phyloP scores from a whole-genome alignment of 2,329 filamentous ascomycete species.

The Volutella citrinella region DNA sequence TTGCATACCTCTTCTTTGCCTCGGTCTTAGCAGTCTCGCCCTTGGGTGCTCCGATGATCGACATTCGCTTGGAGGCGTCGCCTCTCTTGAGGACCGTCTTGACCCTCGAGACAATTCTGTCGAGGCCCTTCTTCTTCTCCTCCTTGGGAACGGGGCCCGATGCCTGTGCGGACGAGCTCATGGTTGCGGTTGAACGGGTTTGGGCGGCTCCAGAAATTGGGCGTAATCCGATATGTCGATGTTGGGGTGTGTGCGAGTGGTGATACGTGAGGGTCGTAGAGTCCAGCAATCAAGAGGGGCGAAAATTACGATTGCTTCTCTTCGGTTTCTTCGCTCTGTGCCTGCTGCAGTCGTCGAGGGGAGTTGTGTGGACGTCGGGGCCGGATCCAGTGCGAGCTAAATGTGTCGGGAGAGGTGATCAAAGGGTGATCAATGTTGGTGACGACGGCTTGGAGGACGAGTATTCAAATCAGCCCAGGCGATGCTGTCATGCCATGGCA shows the following conservation, averaged over 20 bases:
- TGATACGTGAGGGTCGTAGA: too few relatives aligned
- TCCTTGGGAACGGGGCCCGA: slow-evolving; percentile 32
- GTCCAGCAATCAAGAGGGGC: too few relatives aligned
- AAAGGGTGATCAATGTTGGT: too few relatives aligned
- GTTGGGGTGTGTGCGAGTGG: too few relatives aligned
- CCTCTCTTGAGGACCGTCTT: slow-evolving; percentile 49
- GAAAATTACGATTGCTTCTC: too few relatives aligned
- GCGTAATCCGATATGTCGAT: too few relatives aligned
- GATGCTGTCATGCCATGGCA: slow-evolving; percentile 5
- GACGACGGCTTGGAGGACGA: not conserved
- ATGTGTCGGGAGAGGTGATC: too few relatives aligned
- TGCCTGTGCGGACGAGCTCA: slow-evolving; percentile 42
- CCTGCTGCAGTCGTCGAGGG: too few relatives aligned
- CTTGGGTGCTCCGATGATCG: slow-evolving; percentile 19
- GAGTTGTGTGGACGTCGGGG: too few relatives aligned
- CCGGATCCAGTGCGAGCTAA: too few relatives aligned
- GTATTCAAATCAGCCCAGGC: not conserved
- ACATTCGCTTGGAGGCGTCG: slow-evolving; percentile 32
- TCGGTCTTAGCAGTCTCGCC: slow-evolving; percentile 16
- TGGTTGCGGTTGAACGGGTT: slow-evolving; percentile 19
- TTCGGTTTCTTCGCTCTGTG: too few relatives aligned
- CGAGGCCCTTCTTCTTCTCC: slow-evolving; percentile 44
- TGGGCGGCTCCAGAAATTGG: too few relatives aligned
- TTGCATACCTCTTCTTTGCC: slow-evolving; percentile 27
- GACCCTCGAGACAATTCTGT: slow-evolving; percentile 46